Evolutionary conservation across 2,329 filamentous ascomycete species (phyloP), one percentile per base, ranked within the genome.

Genomic region (Pezicula rhizophila): DNA sequence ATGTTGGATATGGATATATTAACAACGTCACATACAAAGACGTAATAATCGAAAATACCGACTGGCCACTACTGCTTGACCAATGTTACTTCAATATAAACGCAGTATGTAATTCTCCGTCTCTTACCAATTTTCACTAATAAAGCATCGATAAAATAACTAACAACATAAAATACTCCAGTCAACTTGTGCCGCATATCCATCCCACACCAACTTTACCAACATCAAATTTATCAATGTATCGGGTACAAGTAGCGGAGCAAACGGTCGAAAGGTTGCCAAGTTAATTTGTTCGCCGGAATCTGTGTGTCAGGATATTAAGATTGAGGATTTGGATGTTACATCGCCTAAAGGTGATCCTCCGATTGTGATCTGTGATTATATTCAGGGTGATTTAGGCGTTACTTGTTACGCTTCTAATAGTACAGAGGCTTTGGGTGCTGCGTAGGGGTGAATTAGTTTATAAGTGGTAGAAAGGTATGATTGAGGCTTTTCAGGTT

Each of bases 11-110:
- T 50, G 80, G 80, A 8, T 80, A 75, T 47, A 77, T 83, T 53
- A 71, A 77, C 55, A 84, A 83, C 59, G 70, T 83, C 42, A 83
- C 80, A 2, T 84, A 80, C 64, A 71, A 78, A 62, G 78, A 82
- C 63, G 76, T 83, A 55, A 76, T 73, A 63, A 71, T 79, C 37
- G 77, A 76, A 17, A 78, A 79, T 53, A 80, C 77, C 17, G 79
- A 82, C 54, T 72, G 74, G 52, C 72, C 77, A 0, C 70, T 80
- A 18, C 77, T 80, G 33, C 66, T 84, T 7, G 79, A 83, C 57
- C 78, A 79, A 25, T 83, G 80, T 64, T 83, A 83, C 64, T 82
- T 82, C 63, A 75, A 82, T 52, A 68, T 79, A 52, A 72, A 67
- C 53, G 10, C 33, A 11, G 12, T 12, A 25, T n/a, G n/a, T n/a